Percentiles rank a stretch among this genome's conserved stretches.
Evolutionary conservation across 176 grass and related monocot genomes (phyloP).

Genomic region (Triticum aestivum): DNA sequence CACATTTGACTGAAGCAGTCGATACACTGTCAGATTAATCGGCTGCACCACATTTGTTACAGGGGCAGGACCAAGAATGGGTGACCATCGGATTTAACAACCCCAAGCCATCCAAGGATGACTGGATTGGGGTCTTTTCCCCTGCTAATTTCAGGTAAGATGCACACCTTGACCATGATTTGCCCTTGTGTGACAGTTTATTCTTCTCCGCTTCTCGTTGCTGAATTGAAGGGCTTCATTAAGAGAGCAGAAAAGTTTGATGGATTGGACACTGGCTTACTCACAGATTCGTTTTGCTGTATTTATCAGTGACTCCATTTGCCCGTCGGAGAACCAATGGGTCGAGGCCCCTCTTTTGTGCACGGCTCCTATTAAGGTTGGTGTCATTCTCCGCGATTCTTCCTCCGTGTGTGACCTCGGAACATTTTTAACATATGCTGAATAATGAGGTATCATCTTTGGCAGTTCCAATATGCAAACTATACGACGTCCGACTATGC

Average conservation of each 20-base stretch:
- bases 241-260: neutral
- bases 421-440: neutral
- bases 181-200: neutral
- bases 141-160: conserved; percentile 89
- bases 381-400: neutral
- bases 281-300: neutral
- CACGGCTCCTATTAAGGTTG: conserved; percentile 89
- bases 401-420: neutral
- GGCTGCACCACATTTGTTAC: neutral
- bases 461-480: conserved; percentile 86
- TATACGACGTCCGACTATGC: conserved; percentile 48
- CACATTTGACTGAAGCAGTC: neutral
- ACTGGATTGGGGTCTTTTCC: conserved; percentile 96
- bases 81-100: conserved; percentile 61
- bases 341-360: conserved; percentile 74
- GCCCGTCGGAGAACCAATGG: conserved; percentile 56
- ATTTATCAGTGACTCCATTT: conserved; percentile 61
- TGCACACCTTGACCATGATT: neutral
- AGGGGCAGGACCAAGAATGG: conserved; percentile 80
- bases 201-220: neutral
- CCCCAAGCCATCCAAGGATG: conserved; percentile 62
- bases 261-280: neutral
- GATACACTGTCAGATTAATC: neutral
- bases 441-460: conserved; percentile 32
- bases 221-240: neutral